These are phyloP conservation scores for Flaveria robusta DNA, from an alignment of 129 eudicot genomes.

Conservation along the genomic window DNA sequence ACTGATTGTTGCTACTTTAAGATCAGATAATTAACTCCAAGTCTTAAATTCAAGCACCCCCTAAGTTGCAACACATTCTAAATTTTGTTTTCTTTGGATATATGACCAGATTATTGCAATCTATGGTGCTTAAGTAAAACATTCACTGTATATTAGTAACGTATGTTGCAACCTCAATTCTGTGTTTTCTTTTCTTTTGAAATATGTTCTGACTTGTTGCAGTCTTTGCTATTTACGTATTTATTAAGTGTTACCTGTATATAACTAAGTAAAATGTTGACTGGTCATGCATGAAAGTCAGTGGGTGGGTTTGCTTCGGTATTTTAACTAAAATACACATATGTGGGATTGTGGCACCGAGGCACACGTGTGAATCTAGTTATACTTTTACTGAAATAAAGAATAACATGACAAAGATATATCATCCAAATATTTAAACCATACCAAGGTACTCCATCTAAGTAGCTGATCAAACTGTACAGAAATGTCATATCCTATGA, in stretches of 20 bases:
- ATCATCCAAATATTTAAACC: neutral
- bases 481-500: neutral
- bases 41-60: neutral
- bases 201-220: neutral
- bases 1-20: neutral
- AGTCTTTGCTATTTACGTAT: neutral
- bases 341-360: neutral
- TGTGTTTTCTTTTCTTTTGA: neutral
- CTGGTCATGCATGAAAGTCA: neutral
- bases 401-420: neutral
- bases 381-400: slow-evolving; percentile 4
- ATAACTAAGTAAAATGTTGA: slow-evolving; percentile 2
- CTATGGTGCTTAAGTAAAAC: neutral
- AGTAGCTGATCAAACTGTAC: neutral
- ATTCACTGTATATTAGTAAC: neutral
- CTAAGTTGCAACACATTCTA: neutral
- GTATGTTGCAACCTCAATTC: neutral
- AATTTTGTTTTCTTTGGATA: neutral
- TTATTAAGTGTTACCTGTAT: neutral
- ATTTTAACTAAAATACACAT: slow-evolving; percentile 5
- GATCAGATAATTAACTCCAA: neutral
- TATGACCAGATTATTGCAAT: neutral
- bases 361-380: neutral
- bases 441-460: slow-evolving; percentile 6
- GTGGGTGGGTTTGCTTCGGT: neutral